Conservation (phyloP, 106 monocot species). For the Dendrobium huoshanense region DNA sequence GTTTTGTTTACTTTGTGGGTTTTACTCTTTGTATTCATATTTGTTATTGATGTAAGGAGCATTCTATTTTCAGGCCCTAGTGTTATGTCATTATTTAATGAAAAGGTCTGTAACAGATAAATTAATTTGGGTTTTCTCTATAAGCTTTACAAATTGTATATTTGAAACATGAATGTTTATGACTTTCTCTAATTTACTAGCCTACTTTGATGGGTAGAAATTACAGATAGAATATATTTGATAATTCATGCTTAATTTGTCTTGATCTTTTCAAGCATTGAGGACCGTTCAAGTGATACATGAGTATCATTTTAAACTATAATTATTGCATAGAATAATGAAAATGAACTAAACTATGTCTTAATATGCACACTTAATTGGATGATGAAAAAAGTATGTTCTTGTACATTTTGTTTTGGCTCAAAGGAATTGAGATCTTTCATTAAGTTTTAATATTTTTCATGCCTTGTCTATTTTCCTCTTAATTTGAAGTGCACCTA, state of each 20-base stretch:
- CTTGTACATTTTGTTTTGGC: no score
- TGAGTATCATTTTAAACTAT: neutral
- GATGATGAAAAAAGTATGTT: no score
- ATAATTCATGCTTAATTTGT: neutral
- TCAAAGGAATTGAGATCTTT: no score
- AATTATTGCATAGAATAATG: neutral
- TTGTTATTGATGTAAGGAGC: neutral
- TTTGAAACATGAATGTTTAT: neutral
- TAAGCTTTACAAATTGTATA: neutral
- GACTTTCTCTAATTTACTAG: neutral
- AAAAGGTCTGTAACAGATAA: neutral
- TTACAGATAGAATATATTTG: neutral
- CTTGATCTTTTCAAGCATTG: neutral
- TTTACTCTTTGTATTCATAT: neutral
- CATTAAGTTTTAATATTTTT: no score
- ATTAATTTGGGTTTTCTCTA: neutral
- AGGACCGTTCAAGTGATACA: neutral
- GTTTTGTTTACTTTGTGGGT: neutral
- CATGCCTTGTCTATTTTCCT: no score
- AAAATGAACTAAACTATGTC: neutral
- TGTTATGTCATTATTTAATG: neutral
- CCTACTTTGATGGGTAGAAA: neutral
- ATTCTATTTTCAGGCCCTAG: neutral
- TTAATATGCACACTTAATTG: neutral
- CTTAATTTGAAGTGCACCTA: no score